These are phyloP conservation scores for Isatis lusitanica DNA, from an alignment of 441 rosid species.

Conservation along the genomic window DNA sequence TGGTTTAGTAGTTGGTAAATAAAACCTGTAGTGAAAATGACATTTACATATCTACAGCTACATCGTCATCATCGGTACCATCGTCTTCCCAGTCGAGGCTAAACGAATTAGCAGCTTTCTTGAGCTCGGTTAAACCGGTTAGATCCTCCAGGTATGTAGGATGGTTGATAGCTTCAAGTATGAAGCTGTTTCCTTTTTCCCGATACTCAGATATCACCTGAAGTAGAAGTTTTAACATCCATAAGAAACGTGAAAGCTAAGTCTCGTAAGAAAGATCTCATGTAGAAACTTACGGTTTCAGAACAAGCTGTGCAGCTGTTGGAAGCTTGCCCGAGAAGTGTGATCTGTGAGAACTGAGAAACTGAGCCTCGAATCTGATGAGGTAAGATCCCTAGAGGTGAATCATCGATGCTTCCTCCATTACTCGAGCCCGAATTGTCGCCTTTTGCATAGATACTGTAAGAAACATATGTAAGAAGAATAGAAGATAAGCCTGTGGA, in stretches of 20 bases:
- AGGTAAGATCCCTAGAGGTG: constrained; percentile 85
- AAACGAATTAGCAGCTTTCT: constrained; percentile 67
- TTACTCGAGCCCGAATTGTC: constrained; percentile 51
- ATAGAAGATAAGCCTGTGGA: constrained; percentile 6
- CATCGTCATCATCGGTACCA: constrained; percentile 26
- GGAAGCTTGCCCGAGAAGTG: constrained; percentile 77
- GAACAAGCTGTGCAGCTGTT: constrained; percentile 90
- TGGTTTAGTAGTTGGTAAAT: not conserved
- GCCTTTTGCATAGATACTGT: constrained; percentile 67
- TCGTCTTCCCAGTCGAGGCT: constrained; percentile 79
- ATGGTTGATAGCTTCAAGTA: constrained; percentile 83
- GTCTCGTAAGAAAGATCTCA: not conserved
- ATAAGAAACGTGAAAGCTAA: not conserved
- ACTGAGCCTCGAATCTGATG: constrained; percentile 93
- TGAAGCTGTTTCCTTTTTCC: constrained; percentile 65
- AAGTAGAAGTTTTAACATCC: not conserved
- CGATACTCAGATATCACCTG: constrained; percentile 82
- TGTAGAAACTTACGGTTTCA: constrained; percentile 59
- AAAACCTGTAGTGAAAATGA: not conserved
- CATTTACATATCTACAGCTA: constrained; percentile 14
- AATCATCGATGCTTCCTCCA: constrained; percentile 48
- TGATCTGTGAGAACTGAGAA: constrained; percentile 82
- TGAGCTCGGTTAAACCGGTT: constrained; percentile 85
- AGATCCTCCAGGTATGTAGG: constrained; percentile 96
- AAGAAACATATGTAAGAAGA: constrained; percentile 23